These are phyloP conservation scores for Sergeia podlipaevii DNA, from an alignment of 208 protist genomes.

Conservation along the genomic window DNA sequence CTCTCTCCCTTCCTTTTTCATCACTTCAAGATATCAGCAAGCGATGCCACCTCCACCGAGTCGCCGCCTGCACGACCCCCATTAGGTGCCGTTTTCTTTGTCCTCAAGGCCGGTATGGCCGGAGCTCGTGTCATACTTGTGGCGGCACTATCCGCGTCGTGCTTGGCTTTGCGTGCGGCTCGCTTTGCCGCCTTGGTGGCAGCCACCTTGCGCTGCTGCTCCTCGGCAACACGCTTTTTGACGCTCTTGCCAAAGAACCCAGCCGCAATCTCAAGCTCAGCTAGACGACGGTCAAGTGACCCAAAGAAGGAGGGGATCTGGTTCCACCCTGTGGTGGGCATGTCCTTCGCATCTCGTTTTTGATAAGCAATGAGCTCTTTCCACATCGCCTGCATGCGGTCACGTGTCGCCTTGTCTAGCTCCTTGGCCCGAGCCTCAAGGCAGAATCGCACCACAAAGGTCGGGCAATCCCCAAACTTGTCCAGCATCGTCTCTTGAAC, in stretches of 20 bases:
- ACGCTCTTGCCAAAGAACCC: conserved; percentile 67
- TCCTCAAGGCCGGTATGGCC: not conserved
- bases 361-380: conserved; percentile 63
- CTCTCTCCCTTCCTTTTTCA: conserved; percentile 1
- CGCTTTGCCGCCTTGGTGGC: conserved; percentile 58
- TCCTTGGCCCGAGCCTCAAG: conserved; percentile 56
- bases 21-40: conserved; percentile 58
- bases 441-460: conserved; percentile 75
- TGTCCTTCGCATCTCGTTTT: conserved; percentile 67
- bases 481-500: conserved; percentile 71
- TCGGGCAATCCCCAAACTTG: conserved; percentile 84
- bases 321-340: conserved; percentile 55
- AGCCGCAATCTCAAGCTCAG: conserved; percentile 43
- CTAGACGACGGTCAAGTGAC: conserved; percentile 59
- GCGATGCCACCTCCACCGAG: conserved; percentile 49
- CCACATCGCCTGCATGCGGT: conserved; percentile 70
- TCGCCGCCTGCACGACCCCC: conserved; percentile 5
- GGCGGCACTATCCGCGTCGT: conserved; percentile 36
- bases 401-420: conserved; percentile 47
- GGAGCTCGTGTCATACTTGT: conserved; percentile 5
- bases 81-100: conserved; percentile 11
- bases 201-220: conserved; percentile 33
- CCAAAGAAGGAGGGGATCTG: conserved; percentile 67
- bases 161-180: conserved; percentile 26
- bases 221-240: conserved; percentile 60